Percentiles rank a stretch among this genome's conserved stretches.
phyloP scores from a whole-genome alignment of 2,329 filamentous ascomycete species.

The Aureobasidium sp. region DNA sequence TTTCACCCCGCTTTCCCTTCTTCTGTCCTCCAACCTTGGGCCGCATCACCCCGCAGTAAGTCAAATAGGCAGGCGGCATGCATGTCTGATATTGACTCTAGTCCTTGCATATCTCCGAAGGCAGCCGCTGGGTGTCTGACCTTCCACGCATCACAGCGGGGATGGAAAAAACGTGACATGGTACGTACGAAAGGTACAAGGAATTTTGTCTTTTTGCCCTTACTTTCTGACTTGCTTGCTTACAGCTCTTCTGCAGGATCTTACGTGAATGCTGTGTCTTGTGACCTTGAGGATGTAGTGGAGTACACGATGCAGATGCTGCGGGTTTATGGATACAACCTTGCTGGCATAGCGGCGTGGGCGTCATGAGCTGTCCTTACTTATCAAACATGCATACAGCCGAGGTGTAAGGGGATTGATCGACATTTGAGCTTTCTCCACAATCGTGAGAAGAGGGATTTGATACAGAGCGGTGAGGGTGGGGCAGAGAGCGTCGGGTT shows the following conservation, averaged over 20 bases:
- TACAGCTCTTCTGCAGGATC: no score
- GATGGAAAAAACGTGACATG: background rate
- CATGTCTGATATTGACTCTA: background rate
- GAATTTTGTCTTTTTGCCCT: background rate
- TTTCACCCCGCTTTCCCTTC: background rate
- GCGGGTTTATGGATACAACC: no score
- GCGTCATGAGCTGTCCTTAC: background rate
- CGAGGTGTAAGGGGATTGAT: background rate
- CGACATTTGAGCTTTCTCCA: background rate
- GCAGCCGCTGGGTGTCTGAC: background rate
- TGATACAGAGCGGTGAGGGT: background rate
- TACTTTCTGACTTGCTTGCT: background rate
- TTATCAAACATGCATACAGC: slow-evolving; percentile 1
- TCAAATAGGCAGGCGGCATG: background rate
- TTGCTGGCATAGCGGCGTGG: background rate
- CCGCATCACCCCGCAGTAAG: background rate
- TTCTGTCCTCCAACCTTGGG: no score
- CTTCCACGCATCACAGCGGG: background rate
- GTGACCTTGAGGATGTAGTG: no score
- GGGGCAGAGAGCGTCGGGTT: no score
- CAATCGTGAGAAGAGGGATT: background rate
- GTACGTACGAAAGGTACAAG: slow-evolving; percentile 6
- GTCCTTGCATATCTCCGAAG: slow-evolving; percentile 1
- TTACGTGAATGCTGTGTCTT: no score
- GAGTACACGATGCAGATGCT: background rate